A percentile compares a stretch with the other conserved stretches of the same genome.
Conservation (phyloP, 2,329 filamentous ascomycete genomes). For the Epicoccum sorghinum region DNA sequence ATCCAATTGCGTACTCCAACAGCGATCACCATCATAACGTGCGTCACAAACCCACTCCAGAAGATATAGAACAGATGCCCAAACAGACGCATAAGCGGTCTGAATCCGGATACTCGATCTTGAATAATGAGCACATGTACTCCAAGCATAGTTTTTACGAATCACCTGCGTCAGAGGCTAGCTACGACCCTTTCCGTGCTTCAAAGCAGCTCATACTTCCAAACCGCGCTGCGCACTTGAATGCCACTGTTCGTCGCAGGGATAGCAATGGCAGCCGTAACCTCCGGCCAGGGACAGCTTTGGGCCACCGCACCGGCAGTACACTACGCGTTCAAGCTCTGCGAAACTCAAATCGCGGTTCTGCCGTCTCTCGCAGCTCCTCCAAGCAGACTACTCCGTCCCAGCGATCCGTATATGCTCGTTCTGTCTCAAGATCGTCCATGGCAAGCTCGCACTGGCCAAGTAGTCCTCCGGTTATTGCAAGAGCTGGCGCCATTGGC, state of each 20-base stretch:
- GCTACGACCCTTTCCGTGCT: conserved; percentile 84
- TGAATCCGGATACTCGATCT: conserved; percentile 62
- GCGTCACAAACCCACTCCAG: conserved; percentile 27
- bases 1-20: conserved; percentile 74
- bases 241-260: conserved; percentile 70
- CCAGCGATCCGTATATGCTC: conserved; percentile 26
- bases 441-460: conserved; percentile 55
- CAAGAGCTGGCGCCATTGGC: conserved; percentile 58
- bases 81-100: conserved; percentile 50
- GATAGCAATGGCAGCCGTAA: conserved; percentile 43
- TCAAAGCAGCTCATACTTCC: conserved; percentile 61
- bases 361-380: conserved; percentile 39
- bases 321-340: conserved; percentile 52
- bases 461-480: conserved; percentile 55
- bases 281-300: conserved; percentile 42
- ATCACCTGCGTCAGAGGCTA: conserved; percentile 59
- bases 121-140: conserved; percentile 60
- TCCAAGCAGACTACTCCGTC: conserved; percentile 43
- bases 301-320: conserved; percentile 50
- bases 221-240: conserved; percentile 63
- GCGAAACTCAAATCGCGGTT: conserved; percentile 39
- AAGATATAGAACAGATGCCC: conserved; percentile 45
- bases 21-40: conserved; percentile 77
- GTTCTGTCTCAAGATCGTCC: conserved; percentile 49
- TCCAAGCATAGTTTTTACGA: conserved; percentile 58